Evolutionary conservation across 192 early-diverging fungal genomes (phyloP).

Genomic region (Coemansia furcata): DNA sequence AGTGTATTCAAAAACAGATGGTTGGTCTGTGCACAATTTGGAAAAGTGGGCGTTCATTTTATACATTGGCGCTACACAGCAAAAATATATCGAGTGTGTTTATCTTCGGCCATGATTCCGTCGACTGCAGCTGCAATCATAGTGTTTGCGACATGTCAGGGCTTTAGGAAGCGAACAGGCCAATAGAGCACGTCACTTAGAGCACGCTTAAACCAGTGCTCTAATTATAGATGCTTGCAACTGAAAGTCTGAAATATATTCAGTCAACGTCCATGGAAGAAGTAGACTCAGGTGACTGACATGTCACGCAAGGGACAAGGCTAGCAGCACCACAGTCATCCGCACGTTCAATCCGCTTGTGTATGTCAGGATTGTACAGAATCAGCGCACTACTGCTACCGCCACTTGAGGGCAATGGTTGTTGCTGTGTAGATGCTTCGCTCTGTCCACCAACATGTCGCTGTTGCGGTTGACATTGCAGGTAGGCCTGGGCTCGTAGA

Average conservation of each 20-base stretch:
- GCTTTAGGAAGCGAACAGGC: background rate
- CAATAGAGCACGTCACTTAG: background rate
- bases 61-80: background rate
- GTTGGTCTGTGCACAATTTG: background rate
- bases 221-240: background rate
- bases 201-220: background rate
- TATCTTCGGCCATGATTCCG: background rate
- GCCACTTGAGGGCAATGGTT: background rate
- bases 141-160: background rate
- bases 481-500: background rate
- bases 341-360: background rate
- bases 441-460: background rate
- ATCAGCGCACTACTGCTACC: background rate
- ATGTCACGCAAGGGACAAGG: background rate
- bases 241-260: background rate
- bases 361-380: background rate
- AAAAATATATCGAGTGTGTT: background rate
- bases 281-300: background rate
- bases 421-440: background rate
- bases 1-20: background rate
- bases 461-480: background rate
- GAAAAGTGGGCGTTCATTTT: background rate
- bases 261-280: slow-evolving; percentile 4
- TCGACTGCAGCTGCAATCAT: background rate
- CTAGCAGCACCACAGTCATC: background rate